Evolutionary conservation across 306 rosid species (phyloP), one percentile per base, ranked within the genome.

Genomic region (Notholithocarpus densiflorus): DNA sequence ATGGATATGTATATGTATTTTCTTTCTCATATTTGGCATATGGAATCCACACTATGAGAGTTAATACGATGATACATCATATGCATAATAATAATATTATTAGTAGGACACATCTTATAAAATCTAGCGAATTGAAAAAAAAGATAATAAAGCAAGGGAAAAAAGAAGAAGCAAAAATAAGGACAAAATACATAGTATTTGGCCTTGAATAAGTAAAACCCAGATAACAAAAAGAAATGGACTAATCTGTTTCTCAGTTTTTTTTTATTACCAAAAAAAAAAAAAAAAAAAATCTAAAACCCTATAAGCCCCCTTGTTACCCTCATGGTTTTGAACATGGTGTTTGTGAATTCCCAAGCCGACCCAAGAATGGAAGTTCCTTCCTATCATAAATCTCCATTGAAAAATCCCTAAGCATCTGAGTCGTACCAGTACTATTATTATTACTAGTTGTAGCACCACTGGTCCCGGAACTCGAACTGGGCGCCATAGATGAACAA

Each of bases 331-430:
- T 77, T 3, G 90, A 84, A 77, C 73, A 31, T 0, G 86, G 83
- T 23, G 87, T 48, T 24, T 89, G 87, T 48, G 90, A 81, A 75
- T 83, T 84, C 5, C 83, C 74, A 78, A 87, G 31, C 20, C 71
- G 71, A 81, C 87, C 89, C 88, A 93, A 83, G 74, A 93, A 90
- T 71, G 82, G 93, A 23, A 93, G 82, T 80, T 93, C 98, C 77
- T 84, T 93, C 89, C 84, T 93, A n/a, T 89, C 98, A 70, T 75
- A 86, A 68, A 86, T 73, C 59, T 90, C 91, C 87, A 93, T 40
- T 26, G 96, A 87, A 71, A 90, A 93, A 76, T 90, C 97, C 78
- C 89, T 89, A 71, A 89, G 84, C 91, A 88, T 82, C 62, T 89
- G 94, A 19, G 92, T 75, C 2, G 83, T 19, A 0, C 80, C 64